Evolutionary conservation across 116 monocot species (phyloP).

Genomic region (Posidonia oceanica): DNA sequence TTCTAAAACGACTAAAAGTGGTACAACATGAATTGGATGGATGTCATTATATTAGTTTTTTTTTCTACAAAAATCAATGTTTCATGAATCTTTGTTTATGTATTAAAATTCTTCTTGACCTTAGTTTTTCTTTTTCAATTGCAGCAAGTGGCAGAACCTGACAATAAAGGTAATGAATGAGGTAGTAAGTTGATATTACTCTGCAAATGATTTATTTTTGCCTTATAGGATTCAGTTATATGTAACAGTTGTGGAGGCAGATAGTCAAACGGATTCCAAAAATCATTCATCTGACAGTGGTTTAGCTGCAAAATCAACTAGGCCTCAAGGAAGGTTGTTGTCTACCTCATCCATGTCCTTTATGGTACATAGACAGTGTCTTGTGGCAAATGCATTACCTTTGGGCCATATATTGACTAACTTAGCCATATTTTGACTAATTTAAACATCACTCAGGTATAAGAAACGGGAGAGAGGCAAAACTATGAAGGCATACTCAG

Average conservation of each 20-base stretch:
- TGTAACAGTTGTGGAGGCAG: conserved; percentile 21
- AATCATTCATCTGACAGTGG: conserved; percentile 19
- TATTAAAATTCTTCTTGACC: no score
- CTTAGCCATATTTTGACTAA: no score
- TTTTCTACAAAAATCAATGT: neutral
- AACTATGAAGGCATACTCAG: conserved; percentile 62
- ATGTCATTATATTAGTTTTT: neutral
- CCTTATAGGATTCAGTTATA: conserved; percentile 1
- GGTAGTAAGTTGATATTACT: neutral
- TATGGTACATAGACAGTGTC: no score
- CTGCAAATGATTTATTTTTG: conserved; percentile 4
- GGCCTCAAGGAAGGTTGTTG: conserved; percentile 86
- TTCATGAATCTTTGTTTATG: no score
- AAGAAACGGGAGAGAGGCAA: conserved; percentile 92
- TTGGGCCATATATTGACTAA: no score
- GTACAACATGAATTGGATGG: conserved; percentile 15
- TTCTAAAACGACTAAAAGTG: conserved; percentile 93
- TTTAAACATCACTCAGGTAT: conserved; percentile 31
- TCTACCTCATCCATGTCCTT: neutral
- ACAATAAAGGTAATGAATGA: conserved; percentile 40
- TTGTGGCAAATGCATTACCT: no score
- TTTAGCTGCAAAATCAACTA: conserved; percentile 41
- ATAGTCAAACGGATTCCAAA: conserved; percentile 12
- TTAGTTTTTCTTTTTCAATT: neutral
- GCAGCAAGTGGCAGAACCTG: conserved; percentile 62